Conservation (phyloP, 2,329 filamentous ascomycete species). For the Karstenula rhodostoma region DNA sequence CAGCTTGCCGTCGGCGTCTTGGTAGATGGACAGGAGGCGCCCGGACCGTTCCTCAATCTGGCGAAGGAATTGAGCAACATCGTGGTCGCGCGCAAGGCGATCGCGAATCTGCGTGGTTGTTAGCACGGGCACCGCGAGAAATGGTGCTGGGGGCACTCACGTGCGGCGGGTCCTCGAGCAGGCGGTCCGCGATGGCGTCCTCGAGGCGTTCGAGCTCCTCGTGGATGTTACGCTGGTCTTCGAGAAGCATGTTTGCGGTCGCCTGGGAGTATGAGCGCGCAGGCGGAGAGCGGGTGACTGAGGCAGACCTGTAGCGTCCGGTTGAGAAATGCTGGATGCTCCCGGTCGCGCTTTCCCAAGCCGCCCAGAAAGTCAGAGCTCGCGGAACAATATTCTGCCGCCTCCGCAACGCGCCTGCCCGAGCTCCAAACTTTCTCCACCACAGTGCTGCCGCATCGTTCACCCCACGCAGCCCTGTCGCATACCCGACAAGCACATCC, state of each 20-base stretch:
- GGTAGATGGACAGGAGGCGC: constrained; percentile 83
- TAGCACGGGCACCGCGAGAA: constrained; percentile 6
- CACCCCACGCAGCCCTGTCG: constrained; percentile 14
- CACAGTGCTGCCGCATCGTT: constrained; percentile 20
- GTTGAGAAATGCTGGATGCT: constrained; percentile 14
- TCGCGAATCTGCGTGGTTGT: constrained; percentile 74
- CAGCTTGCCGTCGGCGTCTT: constrained; percentile 75
- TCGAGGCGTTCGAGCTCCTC: constrained; percentile 97
- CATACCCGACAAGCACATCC: constrained; percentile 8
- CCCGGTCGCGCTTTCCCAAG: neutral
- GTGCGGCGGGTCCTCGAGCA: constrained; percentile 87
- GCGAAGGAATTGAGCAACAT: constrained; percentile 84
- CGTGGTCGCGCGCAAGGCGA: constrained; percentile 87
- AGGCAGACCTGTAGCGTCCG: constrained; percentile 32
- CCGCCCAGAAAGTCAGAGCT: constrained; percentile 25
- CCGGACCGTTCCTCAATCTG: constrained; percentile 88
- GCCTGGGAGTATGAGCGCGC: constrained; percentile 28
- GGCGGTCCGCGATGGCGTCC: constrained; percentile 88
- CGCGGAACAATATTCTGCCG: constrained; percentile 24
- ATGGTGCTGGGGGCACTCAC: constrained; percentile 47
- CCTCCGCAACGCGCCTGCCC: constrained; percentile 25
- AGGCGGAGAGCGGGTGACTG: constrained; percentile 15
- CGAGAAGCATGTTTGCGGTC: constrained; percentile 72
- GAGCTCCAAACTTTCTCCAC: constrained; percentile 35
- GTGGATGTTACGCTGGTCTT: constrained; percentile 92